phyloP scores from a whole-genome alignment of 106 monocot species.

The Dendrobium officinale region DNA sequence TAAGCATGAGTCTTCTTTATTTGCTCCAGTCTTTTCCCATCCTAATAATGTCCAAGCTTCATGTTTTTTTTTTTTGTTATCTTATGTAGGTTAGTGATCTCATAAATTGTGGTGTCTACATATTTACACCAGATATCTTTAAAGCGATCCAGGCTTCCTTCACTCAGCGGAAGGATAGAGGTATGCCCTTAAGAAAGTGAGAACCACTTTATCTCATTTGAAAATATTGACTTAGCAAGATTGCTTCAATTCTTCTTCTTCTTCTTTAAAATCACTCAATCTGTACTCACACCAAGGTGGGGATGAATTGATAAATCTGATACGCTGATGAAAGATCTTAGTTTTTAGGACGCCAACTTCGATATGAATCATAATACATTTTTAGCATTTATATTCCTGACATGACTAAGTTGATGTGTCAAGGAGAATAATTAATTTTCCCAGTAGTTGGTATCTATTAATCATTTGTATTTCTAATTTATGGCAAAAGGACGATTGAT shows the following conservation, averaged over 20 bases:
- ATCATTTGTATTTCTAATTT: background rate
- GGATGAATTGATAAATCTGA: too few species aligned
- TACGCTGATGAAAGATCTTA: too few species aligned
- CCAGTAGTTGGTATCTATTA: background rate
- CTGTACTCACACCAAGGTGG: too few species aligned
- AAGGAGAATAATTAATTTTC: too few species aligned
- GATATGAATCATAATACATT: too few species aligned
- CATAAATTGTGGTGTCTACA: conserved; percentile 95
- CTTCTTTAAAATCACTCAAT: background rate
- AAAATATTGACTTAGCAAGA: background rate
- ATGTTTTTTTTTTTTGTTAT: conserved; percentile 10
- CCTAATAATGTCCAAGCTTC: background rate
- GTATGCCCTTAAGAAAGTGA: conserved; percentile 18
- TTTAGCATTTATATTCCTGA: too few species aligned
- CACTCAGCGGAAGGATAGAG: conserved; percentile 63
- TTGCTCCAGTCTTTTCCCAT: background rate
- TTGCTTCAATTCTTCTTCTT: background rate
- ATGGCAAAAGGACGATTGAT: background rate
- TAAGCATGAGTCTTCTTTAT: conserved; percentile 17
- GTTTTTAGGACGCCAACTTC: too few species aligned
- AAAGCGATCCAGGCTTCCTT: conserved; percentile 68
- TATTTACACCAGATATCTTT: conserved; percentile 97
- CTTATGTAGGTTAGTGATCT: conserved; percentile 79
- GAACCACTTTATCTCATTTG: background rate
- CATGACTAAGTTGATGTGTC: too few species aligned